These are phyloP conservation scores for Colletotrichum abscissum DNA, from an alignment of 2,329 filamentous ascomycete genomes.

Conservation along the genomic window DNA sequence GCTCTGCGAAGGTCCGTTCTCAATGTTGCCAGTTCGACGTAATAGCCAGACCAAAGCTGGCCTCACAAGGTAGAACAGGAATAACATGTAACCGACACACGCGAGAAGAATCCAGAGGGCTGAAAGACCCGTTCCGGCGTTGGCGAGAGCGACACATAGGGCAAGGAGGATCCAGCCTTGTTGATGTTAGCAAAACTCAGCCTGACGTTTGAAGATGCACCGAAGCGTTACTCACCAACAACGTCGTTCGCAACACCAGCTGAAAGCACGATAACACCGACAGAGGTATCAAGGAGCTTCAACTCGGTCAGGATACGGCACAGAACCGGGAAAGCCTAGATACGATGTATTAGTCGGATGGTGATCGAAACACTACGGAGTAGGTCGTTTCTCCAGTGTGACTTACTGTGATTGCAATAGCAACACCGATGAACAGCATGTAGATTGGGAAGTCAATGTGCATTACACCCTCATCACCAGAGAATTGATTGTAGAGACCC, in stretches of 20 bases:
- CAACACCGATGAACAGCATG: slow-evolving; percentile 85
- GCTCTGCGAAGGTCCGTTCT: slow-evolving; percentile 88
- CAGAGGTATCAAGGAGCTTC: slow-evolving; percentile 83
- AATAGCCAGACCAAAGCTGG: slow-evolving; percentile 82
- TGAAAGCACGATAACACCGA: slow-evolving; percentile 89
- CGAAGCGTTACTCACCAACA: slow-evolving; percentile 46
- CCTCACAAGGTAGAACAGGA: slow-evolving; percentile 78
- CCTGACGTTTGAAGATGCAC: slow-evolving; percentile 68
- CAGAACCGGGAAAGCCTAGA: slow-evolving; percentile 81
- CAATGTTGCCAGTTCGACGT: slow-evolving; percentile 78
- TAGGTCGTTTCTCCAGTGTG: too few relatives aligned
- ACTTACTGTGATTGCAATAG: slow-evolving; percentile 81
- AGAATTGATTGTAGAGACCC: slow-evolving; percentile 82
- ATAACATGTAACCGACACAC: slow-evolving; percentile 78
- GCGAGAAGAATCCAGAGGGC: slow-evolving; percentile 87
- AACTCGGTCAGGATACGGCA: slow-evolving; percentile 94
- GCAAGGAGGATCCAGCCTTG: slow-evolving; percentile 84
- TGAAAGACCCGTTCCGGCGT: slow-evolving; percentile 83
- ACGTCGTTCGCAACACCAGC: slow-evolving; percentile 93
- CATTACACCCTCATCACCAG: slow-evolving; percentile 50
- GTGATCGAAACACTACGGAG: too few relatives aligned
- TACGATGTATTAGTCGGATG: background rate
- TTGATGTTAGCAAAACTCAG: slow-evolving; percentile 63
- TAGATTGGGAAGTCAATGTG: slow-evolving; percentile 66
- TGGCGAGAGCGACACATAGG: slow-evolving; percentile 92